A percentile compares a stretch with the other conserved stretches of the same genome.
phyloP scores from a whole-genome alignment of 768 basidiomycete species.

The Phaffia tasmanica region DNA sequence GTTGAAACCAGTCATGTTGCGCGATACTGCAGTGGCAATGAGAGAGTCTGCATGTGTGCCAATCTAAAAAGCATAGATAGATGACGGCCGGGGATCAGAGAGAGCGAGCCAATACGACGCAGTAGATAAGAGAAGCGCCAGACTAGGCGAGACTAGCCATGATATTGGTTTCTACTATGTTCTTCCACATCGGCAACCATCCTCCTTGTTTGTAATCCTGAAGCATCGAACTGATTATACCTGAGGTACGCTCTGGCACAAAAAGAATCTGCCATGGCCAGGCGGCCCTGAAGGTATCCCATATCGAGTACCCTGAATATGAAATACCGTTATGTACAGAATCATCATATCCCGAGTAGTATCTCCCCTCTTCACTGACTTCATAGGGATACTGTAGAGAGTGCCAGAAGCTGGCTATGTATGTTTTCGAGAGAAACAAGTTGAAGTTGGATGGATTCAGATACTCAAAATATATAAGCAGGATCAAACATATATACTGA shows the following conservation, averaged over 20 bases:
- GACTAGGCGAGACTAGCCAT: background rate
- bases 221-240: conserved; percentile 68
- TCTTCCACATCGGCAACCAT: conserved; percentile 87
- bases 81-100: background rate
- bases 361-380: conserved; percentile 52
- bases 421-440: background rate
- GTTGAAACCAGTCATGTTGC: conserved; percentile 57
- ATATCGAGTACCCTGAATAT: conserved; percentile 55
- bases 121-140: background rate
- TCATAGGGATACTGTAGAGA: conserved; percentile 60
- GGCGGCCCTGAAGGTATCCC: conserved; percentile 68
- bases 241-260: conserved; percentile 62
- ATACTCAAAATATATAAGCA: conserved; percentile 29
- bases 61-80: conserved; percentile 36
- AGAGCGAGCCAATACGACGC: background rate
- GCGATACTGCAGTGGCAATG: conserved; percentile 58
- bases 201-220: conserved; percentile 64
- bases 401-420: conserved; percentile 8
- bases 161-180: conserved; percentile 50
- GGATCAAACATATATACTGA: conserved; percentile 54
- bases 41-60: conserved; percentile 70
- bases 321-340: conserved; percentile 55
- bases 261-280: conserved; percentile 71
- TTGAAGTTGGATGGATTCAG: background rate
- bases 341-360: conserved; percentile 56